These are phyloP conservation scores for Climacium dendroides DNA, from an alignment of 225 moss, liverwort and hornwort genomes.

Conservation along the genomic window DNA sequence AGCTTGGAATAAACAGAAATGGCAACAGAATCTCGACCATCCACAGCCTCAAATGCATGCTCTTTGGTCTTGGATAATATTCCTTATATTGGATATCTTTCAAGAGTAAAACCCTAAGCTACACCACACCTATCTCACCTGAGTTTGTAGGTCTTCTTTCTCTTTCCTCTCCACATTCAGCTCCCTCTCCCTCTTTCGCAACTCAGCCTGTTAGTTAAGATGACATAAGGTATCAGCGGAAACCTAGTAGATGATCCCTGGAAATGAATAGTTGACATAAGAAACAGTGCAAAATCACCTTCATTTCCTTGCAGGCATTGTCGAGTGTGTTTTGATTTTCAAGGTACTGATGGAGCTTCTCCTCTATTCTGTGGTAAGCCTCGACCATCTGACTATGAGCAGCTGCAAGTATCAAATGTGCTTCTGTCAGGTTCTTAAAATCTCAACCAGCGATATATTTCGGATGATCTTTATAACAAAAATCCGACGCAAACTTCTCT, in stretches of 20 bases:
- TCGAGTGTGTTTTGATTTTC: slow-evolving; percentile 69
- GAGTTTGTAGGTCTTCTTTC: slow-evolving; percentile 83
- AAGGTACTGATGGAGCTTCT: slow-evolving; percentile 72
- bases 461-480: background rate
- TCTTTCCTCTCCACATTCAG: slow-evolving; percentile 76
- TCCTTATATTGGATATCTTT: background rate
- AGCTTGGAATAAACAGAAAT: background rate
- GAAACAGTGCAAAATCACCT: slow-evolving; percentile 25
- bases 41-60: background rate
- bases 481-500: background rate
- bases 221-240: background rate
- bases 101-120: background rate
- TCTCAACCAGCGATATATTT: background rate
- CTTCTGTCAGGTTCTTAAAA: background rate
- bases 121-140: slow-evolving; percentile 28
- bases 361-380: slow-evolving; percentile 77
- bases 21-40: background rate
- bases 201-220: slow-evolving; percentile 45
- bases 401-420: slow-evolving; percentile 15
- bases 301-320: slow-evolving; percentile 71
- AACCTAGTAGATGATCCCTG: background rate
- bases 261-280: background rate
- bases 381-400: slow-evolving; percentile 75
- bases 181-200: slow-evolving; percentile 90
- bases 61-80: background rate